Evolutionary conservation across 1,284 basidiomycete genomes (phyloP), one percentile per base, ranked within the genome.

Genomic region (Ceratobasidium sp.): DNA sequence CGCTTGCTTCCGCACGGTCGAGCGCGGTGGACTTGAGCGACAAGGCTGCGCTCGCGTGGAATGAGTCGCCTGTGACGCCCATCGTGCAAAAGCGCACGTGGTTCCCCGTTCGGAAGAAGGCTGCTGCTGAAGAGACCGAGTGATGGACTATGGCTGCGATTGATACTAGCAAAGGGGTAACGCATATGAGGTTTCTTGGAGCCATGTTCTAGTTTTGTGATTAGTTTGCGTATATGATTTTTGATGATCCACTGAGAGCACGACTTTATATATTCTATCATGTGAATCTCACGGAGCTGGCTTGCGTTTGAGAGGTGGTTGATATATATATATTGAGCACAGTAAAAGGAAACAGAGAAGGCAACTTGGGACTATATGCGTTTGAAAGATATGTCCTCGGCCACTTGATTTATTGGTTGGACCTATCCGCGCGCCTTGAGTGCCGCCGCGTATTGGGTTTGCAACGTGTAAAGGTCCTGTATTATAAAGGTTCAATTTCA

Each of bases 381-480:
- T 24, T 22, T 44, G 59, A 60, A 60, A 41, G 9, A 22, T 44
- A 6, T 44, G 4, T 45, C 36, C 27, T 36, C n/a, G 6, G 17
- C 56, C 9, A n/a, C 56, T 17, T 29, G 5, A 60, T 11, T 41
- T 41, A 11, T 41, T 41, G 36, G 36, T 11, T 41, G 36, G n/a
- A 45, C 79, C 64, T 41, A 80, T 22, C 78, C 78, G 47, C 81
- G 77, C 36, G 79, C 79, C 75, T 82, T 82, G 66, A 82, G 77
- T 14, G 79, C 78, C 24, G 79, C 79, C 24, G 81, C 78, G 56
- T 78, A 79, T 19, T 75, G 45, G 15, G 76, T 77, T 60, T 80
- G 77, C 17, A 81, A 53, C 1, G 75, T 56, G 74, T 81, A 84
- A 3, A 82, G 80, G 31, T 33, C 57, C 57, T 60, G 29, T 29